phyloP scores from a whole-genome alignment of 371 early-diverging fungal genomes.

The Mucor saturninus region DNA sequence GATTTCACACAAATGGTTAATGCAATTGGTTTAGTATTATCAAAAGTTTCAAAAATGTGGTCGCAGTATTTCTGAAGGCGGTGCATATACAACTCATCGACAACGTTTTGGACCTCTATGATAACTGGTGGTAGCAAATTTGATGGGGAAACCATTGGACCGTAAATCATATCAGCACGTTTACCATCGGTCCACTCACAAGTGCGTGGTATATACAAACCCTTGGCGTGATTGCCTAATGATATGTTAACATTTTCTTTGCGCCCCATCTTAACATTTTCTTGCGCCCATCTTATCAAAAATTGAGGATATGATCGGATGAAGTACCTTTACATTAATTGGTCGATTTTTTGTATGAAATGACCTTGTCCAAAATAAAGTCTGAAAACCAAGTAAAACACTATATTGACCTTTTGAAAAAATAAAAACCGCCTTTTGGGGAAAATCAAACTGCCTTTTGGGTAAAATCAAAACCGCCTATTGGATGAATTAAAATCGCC shows the following conservation, averaged over 20 bases:
- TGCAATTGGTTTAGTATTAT: conserved; percentile 20
- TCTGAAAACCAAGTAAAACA: neutral
- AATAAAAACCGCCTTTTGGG: too few relatives aligned
- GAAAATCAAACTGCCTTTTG: too few relatives aligned
- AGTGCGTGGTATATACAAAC: neutral
- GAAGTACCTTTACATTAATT: neutral
- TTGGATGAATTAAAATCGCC: too few relatives aligned
- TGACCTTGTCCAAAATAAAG: conserved; percentile 5
- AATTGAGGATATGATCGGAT: conserved; percentile 3
- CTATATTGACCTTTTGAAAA: neutral
- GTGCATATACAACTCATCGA: conserved; percentile 34
- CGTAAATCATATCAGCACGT: conserved; percentile 17
- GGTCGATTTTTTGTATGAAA: conserved; percentile 2
- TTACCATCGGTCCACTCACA: conserved; percentile 25
- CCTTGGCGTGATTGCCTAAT: neutral
- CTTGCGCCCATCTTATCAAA: conserved; percentile 5
- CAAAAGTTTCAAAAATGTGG: conserved; percentile 8
- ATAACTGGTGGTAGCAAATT: conserved; percentile 13
- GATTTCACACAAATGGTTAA: conserved; percentile 11
- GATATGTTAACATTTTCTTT: neutral
- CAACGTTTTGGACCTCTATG: conserved; percentile 12
- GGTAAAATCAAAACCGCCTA: too few relatives aligned
- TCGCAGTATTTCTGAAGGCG: conserved; percentile 34
- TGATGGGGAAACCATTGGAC: conserved; percentile 11
- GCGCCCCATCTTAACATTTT: neutral